Base-by-base conservation (phyloP, 768 basidiomycete genomes). In the Baorangia bicolor region DNA sequence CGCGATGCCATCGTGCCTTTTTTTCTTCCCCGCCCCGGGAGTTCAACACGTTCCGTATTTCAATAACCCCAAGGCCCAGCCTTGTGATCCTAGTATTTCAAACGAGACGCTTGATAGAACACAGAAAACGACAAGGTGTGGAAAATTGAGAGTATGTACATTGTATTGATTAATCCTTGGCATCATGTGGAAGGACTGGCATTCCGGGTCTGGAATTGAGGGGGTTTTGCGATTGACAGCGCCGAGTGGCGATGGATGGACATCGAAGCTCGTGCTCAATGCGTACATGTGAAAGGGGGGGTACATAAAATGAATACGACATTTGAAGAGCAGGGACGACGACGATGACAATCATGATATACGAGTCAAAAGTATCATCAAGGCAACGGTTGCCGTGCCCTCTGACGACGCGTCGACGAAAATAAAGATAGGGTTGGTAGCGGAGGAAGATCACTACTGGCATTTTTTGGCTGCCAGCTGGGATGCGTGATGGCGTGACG, bases 141-240 rank as follows among this genome's bases (percentile, higher is more conserved):
- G 30, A 31, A 31, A 21, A 31, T 21, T 4, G 5, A 20, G 1
- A n/a, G n/a, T n/a, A n/a, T n/a, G n/a, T n/a, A n/a, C n/a, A n/a
- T n/a, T n/a, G n/a, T n/a, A 44, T 20, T 14, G 28, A 46, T 37
- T 11, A 35, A 37, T 53, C 51, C 27, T 34, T 51, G 31, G n/a
- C n/a, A 53, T 50, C 33, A 49, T 10, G 23, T 27, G 13, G 21
- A 7, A 34, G 13, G 21, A 7, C 11, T 8, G 30, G 5, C 23
- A 25, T 49, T 49, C 52, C 28, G 20, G 30, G 30, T 53, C 35
- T 4, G 52, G 37, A 2, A 21, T 3, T 53, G 53, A 55, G 53
- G 53, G 51, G 1, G 57, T 58, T 58, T 52, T 59, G 57, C 57
- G 57, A 51, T 51, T 51, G 56, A 57, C 18, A 30, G 34, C 8